Percentiles rank a stretch among this genome's conserved stretches.
These are phyloP conservation scores for Artemisia tridentata DNA, from an alignment of 129 eudicot species.

Conservation along the genomic window DNA sequence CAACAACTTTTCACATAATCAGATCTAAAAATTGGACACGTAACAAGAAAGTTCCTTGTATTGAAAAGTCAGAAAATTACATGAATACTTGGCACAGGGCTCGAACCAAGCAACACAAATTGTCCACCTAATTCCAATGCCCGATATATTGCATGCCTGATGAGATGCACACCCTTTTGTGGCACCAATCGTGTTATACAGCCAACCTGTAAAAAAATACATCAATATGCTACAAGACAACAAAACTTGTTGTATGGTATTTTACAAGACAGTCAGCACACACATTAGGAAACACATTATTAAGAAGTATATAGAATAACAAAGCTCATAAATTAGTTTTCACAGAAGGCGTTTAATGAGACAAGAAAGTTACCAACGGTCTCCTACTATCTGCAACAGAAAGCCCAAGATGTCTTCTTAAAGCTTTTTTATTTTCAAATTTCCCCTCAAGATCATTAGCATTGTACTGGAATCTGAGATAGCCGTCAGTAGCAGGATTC, in stretches of 20 bases:
- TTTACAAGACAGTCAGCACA: too few relatives aligned
- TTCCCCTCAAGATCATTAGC: constrained; percentile 74
- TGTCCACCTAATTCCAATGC: constrained; percentile 92
- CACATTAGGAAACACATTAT: too few relatives aligned
- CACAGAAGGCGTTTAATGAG: constrained; percentile 3
- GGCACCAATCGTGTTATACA: constrained; percentile 98
- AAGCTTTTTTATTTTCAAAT: constrained; percentile 66
- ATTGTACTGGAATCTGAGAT: constrained; percentile 71
- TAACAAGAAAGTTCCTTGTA: constrained; percentile 18
- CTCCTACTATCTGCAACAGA: constrained; percentile 53
- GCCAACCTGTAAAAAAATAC: constrained; percentile 59
- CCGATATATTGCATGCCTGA: constrained; percentile 88
- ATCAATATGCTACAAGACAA: constrained; percentile 6
- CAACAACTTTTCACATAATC: not conserved
- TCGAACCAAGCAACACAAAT: constrained; percentile 97
- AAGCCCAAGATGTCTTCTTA: constrained; percentile 70
- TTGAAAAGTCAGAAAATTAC: constrained; percentile 33
- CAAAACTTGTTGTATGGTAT: too few relatives aligned
- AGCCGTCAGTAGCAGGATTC: constrained; percentile 92
- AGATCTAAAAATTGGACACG: constrained; percentile 6
- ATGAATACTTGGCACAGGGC: constrained; percentile 91
- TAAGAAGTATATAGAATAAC: not conserved
- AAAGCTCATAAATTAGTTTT: constrained; percentile 2
- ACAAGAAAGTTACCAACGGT: constrained; percentile 59
- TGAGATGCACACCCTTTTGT: constrained; percentile 90